Conservation (phyloP, 306 rosid genomes). For the Cicer bijugum region DNA sequence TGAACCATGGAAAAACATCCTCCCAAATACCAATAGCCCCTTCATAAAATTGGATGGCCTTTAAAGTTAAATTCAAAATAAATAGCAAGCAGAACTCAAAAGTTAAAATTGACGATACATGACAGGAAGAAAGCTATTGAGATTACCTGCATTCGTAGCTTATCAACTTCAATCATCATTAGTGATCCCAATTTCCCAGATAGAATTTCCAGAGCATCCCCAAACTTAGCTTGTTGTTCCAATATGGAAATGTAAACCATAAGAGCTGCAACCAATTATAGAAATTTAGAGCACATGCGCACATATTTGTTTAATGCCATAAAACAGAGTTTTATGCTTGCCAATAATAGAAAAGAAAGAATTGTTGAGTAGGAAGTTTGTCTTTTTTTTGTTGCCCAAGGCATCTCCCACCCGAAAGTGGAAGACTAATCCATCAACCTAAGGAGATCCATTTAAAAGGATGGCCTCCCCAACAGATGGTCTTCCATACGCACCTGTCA, state of each 20-base stretch:
- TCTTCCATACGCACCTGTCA: no score
- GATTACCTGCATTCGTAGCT: slow-evolving; percentile 91
- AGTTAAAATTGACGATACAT: slow-evolving; percentile 26
- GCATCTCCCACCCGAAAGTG: no score
- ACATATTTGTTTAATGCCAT: slow-evolving; percentile 18
- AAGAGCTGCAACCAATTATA: slow-evolving; percentile 68
- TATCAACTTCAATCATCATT: slow-evolving; percentile 81
- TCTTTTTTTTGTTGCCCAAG: not conserved
- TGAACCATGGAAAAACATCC: slow-evolving; percentile 28
- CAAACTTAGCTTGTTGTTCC: slow-evolving; percentile 93
- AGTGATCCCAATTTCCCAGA: slow-evolving; percentile 89
- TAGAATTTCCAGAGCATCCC: slow-evolving; percentile 91
- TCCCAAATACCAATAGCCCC: slow-evolving; percentile 9
- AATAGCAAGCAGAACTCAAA: slow-evolving; percentile 27
- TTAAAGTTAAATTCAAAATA: slow-evolving; percentile 3
- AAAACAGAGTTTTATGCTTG: not conserved
- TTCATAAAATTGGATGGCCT: slow-evolving; percentile 2
- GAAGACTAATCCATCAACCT: no score
- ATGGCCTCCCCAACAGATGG: no score
- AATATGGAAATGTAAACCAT: slow-evolving; percentile 83
- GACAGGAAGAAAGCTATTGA: slow-evolving; percentile 42
- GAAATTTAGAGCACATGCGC: slow-evolving; percentile 31
- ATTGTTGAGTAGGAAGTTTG: not conserved
- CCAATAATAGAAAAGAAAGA: slow-evolving; percentile 22
- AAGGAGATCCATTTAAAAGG: no score